A percentile compares a stretch with the other conserved stretches of the same genome.
Evolutionary conservation across 257 asterid species (phyloP).

Genomic region (Lantana camara): DNA sequence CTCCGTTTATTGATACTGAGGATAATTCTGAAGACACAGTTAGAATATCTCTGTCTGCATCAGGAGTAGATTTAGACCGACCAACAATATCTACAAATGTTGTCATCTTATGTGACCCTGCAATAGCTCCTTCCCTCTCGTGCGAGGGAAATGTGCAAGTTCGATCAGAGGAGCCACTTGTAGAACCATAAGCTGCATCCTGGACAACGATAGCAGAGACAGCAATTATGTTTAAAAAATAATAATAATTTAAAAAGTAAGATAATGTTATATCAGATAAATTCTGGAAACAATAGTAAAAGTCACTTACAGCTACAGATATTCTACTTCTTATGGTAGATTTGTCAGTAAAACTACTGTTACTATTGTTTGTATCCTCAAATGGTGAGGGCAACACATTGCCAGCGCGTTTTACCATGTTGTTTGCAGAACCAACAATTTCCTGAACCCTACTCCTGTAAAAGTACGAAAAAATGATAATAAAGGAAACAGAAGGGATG

Average conservation of each 20-base stretch:
- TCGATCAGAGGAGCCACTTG: conserved; percentile 37
- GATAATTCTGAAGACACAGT: conserved; percentile 37
- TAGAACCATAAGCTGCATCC: conserved; percentile 47
- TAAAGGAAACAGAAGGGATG: too few relatives aligned
- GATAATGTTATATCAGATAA: conserved; percentile 11
- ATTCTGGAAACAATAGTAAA: conserved; percentile 18
- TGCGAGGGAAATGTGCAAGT: conserved; percentile 33
- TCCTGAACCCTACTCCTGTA: conserved; percentile 89
- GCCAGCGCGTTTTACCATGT: conserved; percentile 60
- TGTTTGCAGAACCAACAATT: conserved; percentile 76
- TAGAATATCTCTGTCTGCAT: conserved; percentile 49
- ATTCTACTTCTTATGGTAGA: conserved; percentile 43
- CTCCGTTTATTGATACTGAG: conserved; percentile 32
- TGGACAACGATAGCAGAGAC: conserved; percentile 34
- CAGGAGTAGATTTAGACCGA: conserved; percentile 52
- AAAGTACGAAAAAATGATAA: conserved; percentile 20
- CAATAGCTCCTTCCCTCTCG: conserved; percentile 52
- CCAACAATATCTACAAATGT: conserved; percentile 90
- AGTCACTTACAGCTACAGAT: conserved; percentile 63
- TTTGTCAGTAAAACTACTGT: conserved; percentile 46
- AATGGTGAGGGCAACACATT: conserved; percentile 72
- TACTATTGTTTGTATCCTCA: conserved; percentile 46
- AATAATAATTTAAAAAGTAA: not conserved
- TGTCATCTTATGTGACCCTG: conserved; percentile 53
- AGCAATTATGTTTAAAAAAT: conserved; percentile 20